These are phyloP conservation scores for Eutrema heterophyllum DNA, from an alignment of 345 rosid species.

Conservation along the genomic window DNA sequence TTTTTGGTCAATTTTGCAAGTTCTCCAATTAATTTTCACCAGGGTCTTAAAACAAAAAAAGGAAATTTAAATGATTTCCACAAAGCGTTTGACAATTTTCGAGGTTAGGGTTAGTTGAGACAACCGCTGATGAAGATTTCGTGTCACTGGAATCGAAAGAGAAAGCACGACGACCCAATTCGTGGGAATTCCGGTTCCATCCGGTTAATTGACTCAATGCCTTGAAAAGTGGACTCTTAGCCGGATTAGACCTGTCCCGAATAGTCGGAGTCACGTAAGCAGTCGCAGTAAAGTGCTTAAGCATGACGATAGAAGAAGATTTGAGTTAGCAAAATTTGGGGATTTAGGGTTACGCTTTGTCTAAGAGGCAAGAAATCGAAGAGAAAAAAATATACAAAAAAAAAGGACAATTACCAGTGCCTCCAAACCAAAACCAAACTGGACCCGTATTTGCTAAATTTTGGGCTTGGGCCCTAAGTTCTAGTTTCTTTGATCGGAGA, in stretches of 20 bases:
- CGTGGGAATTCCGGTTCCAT: constrained; percentile 23
- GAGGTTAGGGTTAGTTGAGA: constrained; percentile 48
- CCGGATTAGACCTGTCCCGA: constrained; percentile 23
- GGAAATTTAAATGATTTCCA: background rate
- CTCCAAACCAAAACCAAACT: too few relatives aligned
- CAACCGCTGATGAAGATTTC: constrained; percentile 53
- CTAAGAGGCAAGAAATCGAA: constrained; percentile 23
- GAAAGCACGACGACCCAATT: constrained; percentile 32
- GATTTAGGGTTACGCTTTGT: background rate
- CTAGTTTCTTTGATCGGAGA: too few relatives aligned
- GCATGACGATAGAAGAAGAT: background rate
- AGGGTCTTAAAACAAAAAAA: background rate
- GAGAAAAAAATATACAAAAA: too few relatives aligned
- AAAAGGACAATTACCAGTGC: too few relatives aligned
- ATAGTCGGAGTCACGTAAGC: constrained; percentile 13
- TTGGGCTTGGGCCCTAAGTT: too few relatives aligned
- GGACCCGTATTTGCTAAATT: too few relatives aligned
- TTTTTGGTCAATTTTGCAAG: too few relatives aligned
- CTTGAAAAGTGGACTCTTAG: constrained; percentile 26
- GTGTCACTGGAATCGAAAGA: constrained; percentile 43
- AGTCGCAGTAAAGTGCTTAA: too few relatives aligned
- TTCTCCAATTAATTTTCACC: too few relatives aligned
- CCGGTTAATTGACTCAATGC: constrained; percentile 38
- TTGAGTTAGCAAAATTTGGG: constrained; percentile 1
- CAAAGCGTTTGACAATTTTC: constrained; percentile 78